A percentile compares a stretch with the other conserved stretches of the same genome.
These are phyloP conservation scores for Capronia americana DNA, from an alignment of 2,329 filamentous ascomycete genomes.

Conservation along the genomic window DNA sequence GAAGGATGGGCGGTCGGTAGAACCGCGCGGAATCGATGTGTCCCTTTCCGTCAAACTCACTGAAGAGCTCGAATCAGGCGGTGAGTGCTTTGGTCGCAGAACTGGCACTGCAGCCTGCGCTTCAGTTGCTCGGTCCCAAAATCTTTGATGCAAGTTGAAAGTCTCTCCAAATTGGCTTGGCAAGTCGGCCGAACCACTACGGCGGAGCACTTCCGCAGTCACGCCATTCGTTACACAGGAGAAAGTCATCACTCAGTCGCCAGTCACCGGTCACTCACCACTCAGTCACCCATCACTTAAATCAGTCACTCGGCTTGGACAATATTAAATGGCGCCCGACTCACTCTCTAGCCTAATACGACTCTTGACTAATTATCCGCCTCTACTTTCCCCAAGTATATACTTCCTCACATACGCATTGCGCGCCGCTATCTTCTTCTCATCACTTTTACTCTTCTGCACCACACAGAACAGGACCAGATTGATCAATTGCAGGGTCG, in stretches of 20 bases:
- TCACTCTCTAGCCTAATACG: not conserved
- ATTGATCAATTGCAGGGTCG: conserved; percentile 9
- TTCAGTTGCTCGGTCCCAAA: not conserved
- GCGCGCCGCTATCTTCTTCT: conserved; percentile 11
- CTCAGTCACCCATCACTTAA: no score
- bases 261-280: no score
- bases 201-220: not conserved
- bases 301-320: no score
- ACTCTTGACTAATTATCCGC: not conserved
- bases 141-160: conserved; percentile 1
- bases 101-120: conserved; percentile 7
- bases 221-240: not conserved
- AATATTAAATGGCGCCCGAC: no score
- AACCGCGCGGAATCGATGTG: not conserved
- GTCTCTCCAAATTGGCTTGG: not conserved
- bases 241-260: no score
- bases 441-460: conserved; percentile 6
- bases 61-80: conserved; percentile 7
- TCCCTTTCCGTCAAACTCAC: conserved; percentile 1
- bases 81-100: not conserved
- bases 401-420: conserved; percentile 14
- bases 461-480: conserved; percentile 5
- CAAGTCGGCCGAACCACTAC: not conserved
- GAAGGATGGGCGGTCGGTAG: not conserved
- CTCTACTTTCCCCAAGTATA: conserved; percentile 1